A percentile compares a stretch with the other conserved stretches of the same genome.
Conservation (phyloP, 139 green algal genomes). For the Spirogloea muscicola region DNA sequence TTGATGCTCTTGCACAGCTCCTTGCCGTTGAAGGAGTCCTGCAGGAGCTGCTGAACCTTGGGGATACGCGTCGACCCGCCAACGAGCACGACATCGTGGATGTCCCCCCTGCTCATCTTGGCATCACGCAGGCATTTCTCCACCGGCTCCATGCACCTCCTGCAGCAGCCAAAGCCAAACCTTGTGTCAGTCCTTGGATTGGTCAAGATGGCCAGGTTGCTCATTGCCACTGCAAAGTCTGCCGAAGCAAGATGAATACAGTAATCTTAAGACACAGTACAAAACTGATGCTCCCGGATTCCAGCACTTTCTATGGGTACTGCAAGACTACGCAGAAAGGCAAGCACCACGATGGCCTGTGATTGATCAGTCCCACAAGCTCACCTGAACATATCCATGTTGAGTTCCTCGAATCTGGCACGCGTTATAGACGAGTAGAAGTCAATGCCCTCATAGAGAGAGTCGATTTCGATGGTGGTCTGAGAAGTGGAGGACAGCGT, state of each 20-base stretch:
- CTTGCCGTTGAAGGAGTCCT: constrained; percentile 99
- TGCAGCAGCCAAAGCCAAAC: constrained; percentile 97
- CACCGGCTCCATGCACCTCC: constrained; percentile 42
- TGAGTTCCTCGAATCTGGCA: constrained; percentile 11
- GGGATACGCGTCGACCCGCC: constrained; percentile 95
- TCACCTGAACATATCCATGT: constrained; percentile 67
- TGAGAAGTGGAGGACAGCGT: constrained; percentile 77
- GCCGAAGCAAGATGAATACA: too few species aligned
- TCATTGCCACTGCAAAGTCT: too few species aligned
- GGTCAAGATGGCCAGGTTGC: too few species aligned
- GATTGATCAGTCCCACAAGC: too few species aligned
- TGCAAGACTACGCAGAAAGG: too few species aligned
- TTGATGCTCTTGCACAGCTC: constrained; percentile 99
- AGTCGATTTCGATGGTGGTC: constrained; percentile 93
- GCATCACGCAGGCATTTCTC: constrained; percentile 63
- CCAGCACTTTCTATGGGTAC: too few species aligned
- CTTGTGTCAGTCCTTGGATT: constrained; percentile 96
- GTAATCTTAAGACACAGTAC: too few species aligned
- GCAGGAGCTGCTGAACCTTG: constrained; percentile 93
- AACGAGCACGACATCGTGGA: constrained; percentile 90
- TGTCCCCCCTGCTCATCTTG: constrained; percentile 78
- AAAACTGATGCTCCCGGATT: too few species aligned
- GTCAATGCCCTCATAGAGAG: constrained; percentile 91
- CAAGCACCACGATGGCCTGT: too few species aligned
- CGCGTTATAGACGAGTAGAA: constrained; percentile 85